Conservation (phyloP, 1,284 basidiomycete species). For the Caloboletus firmus region DNA sequence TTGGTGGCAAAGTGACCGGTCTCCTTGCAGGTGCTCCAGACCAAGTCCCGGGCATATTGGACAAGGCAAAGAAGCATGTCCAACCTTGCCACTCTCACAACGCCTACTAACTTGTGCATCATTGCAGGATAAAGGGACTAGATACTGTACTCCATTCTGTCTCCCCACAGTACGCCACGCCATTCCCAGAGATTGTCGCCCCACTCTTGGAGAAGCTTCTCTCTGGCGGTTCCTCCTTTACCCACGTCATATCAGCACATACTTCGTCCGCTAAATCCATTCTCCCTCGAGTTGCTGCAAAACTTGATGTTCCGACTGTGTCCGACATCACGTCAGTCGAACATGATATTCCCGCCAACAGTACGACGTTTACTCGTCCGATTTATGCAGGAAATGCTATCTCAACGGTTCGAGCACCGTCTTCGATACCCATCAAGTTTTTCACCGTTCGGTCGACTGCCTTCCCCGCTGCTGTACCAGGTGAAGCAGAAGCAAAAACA, state of each 20-base stretch:
- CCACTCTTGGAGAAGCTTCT: constrained; percentile 57
- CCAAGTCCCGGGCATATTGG: constrained; percentile 68
- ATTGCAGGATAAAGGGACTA: constrained; percentile 47
- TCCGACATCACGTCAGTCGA: constrained; percentile 88
- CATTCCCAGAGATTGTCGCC: constrained; percentile 51
- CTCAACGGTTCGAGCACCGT: constrained; percentile 82
- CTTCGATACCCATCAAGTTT: constrained; percentile 81
- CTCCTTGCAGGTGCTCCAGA: constrained; percentile 78
- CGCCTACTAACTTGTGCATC: constrained; percentile 10
- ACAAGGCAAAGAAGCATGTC: constrained; percentile 77
- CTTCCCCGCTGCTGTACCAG: constrained; percentile 71
- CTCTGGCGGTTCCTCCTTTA: constrained; percentile 57
- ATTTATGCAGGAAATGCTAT: constrained; percentile 99
- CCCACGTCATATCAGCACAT: constrained; percentile 80
- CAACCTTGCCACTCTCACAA: not conserved
- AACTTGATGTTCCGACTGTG: constrained; percentile 81
- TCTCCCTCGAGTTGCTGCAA: constrained; percentile 85
- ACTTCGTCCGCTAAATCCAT: constrained; percentile 63
- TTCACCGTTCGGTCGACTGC: constrained; percentile 97
- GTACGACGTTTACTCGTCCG: constrained; percentile 84
- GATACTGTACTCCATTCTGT: constrained; percentile 50
- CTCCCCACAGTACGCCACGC: constrained; percentile 51
- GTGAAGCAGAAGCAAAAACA: constrained; percentile 54
- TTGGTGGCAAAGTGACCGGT: constrained; percentile 88
- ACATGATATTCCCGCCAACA: constrained; percentile 72